phyloP scores from a whole-genome alignment of 2,329 filamentous ascomycete species.

The Purpureocillium takamizusanense region DNA sequence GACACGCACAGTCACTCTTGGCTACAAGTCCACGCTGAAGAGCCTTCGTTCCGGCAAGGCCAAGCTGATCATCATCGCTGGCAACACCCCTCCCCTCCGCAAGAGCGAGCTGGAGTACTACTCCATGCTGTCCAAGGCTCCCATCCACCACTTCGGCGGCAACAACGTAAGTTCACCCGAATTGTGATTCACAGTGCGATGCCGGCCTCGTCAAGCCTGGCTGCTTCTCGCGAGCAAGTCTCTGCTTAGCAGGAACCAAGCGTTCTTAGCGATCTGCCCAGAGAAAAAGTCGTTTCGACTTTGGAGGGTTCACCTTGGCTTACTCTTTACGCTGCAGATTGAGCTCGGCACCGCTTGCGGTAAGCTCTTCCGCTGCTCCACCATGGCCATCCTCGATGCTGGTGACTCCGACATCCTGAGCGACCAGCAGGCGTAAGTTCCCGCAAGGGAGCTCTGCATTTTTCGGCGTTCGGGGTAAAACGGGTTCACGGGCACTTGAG shows the following conservation, averaged over 20 bases:
- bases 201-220: not conserved
- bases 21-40: conserved; percentile 56
- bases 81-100: conserved; percentile 94
- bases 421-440: conserved; percentile 56
- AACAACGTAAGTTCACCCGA: conserved; percentile 85
- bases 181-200: not conserved
- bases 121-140: conserved; percentile 85
- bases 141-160: conserved; percentile 94
- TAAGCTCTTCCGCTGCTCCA: conserved; percentile 97
- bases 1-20: conserved; percentile 25
- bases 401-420: conserved; percentile 97
- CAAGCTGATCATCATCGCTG: conserved; percentile 89
- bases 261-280: conserved; percentile 51
- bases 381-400: conserved; percentile 93
- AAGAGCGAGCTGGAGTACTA: conserved; percentile 98
- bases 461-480: conserved; percentile 35
- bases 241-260: conserved; percentile 10
- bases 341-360: conserved; percentile 97
- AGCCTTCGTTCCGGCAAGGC: conserved; percentile 90
- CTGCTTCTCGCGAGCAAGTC: conserved; percentile 8
- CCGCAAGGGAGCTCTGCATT: conserved; percentile 14
- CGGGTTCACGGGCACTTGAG: conserved; percentile 22
- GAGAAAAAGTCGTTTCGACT: conserved; percentile 85
- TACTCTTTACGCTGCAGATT: conserved; percentile 60
- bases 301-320: conserved; percentile 74